Evolutionary conservation across 2,329 filamentous ascomycete species (phyloP).

Genomic region (Ceratocystis harringtonii): DNA sequence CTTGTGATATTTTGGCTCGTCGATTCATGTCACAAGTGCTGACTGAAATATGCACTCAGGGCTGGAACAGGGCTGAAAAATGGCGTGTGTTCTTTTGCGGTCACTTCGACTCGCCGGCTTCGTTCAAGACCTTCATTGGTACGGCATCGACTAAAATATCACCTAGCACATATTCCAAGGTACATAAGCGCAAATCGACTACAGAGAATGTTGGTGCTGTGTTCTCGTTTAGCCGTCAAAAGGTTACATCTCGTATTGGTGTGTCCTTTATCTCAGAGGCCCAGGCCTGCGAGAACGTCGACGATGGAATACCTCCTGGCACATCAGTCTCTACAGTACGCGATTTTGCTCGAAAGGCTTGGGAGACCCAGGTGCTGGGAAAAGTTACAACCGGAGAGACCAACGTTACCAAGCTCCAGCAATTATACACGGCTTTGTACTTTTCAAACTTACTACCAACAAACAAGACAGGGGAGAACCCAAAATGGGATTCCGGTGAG

Average conservation of each 20-base stretch:
- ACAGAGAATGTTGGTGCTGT: constrained; percentile 30
- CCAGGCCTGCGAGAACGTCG: constrained; percentile 44
- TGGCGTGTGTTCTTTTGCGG: constrained; percentile 53
- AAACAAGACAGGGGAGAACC: constrained; percentile 58
- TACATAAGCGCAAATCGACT: constrained; percentile 23
- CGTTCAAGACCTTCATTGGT: constrained; percentile 31
- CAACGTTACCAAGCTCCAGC: constrained; percentile 37
- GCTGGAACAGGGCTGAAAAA: constrained; percentile 48
- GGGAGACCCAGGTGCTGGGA: constrained; percentile 47
- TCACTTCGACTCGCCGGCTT: constrained; percentile 35
- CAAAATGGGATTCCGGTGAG: constrained; percentile 46
- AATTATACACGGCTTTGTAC: constrained; percentile 55
- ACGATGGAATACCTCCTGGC: constrained; percentile 38
- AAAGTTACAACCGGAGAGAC: constrained; percentile 47
- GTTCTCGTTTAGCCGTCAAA: constrained; percentile 36
- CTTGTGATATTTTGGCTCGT: neutral
- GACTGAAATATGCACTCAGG: constrained; percentile 23
- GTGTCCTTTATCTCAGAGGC: constrained; percentile 51
- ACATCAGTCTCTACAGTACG: constrained; percentile 32
- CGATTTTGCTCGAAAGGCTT: constrained; percentile 34
- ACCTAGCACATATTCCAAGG: constrained; percentile 24
- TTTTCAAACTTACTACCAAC: constrained; percentile 55
- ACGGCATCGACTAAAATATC: constrained; percentile 25
- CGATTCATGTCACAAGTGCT: neutral
- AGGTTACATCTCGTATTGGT: constrained; percentile 44